Evolutionary conservation across 176 grass and related monocot species (phyloP), one percentile per base, ranked within the genome.

Genomic region (Saccharum spontaneum): DNA sequence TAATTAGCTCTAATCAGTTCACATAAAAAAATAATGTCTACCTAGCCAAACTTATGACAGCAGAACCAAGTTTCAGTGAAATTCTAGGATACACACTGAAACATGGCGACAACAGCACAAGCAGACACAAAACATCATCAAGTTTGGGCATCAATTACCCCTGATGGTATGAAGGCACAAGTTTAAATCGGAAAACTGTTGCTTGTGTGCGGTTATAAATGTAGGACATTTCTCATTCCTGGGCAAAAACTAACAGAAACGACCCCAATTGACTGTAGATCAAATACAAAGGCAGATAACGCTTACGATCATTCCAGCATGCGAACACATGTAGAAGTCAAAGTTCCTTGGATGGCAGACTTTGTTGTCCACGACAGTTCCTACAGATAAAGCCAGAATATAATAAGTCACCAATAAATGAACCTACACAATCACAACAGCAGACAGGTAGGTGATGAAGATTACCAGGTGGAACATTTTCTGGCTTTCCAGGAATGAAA

Each of bases 261-360:
- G 7, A 67, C 15, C 67, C n/a, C 3, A 76, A 76, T 18, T 17
- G 13, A 31, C 13, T 8, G 48, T 1, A 31, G 20, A 39, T 11
- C 23, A 54, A 67, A 76, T 18, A 18, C 63, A 1, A n/a, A 44
- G 36, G 46, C 10, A 41, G 6, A 38, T 6, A 37, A 52, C 30
- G 73, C 97, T 94, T 89, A 98, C 97, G 15, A 95, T 98, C 87
- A 95, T 91, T 45, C 93, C 97, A 31, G 87, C 93, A 71, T 98
- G 97, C 0, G 93, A 79, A 26, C 97, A 98, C 93, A 98, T 98
- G 84, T 98, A 98, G 34, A 98, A 98, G 76, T 98, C 97, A 60
- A 89, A 95, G 22, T 95, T 98, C 78, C 71, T 91, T 33, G 97
- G 97, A 75, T 98, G 97, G 34, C 97, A 98, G 16, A 98, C 84